Conservation (phyloP, 202 grass and related monocot species). For the Hordeum pubiflorum region DNA sequence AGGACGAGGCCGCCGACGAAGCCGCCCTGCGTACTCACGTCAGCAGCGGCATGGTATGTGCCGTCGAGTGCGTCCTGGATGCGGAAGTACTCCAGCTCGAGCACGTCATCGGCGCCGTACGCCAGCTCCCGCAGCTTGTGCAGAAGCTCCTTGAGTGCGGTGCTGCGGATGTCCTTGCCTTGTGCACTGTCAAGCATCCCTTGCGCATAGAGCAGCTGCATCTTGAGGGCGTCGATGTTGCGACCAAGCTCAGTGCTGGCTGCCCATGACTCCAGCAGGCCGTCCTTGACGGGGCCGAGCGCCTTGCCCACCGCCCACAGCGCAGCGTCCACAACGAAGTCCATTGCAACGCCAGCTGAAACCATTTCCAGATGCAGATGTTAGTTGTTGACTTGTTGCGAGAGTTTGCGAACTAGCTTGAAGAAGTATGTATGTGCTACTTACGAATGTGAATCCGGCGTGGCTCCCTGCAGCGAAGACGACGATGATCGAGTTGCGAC, state of each 20-base stretch:
- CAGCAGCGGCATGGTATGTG: background rate
- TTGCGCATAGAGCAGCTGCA: background rate
- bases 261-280: slow-evolving; percentile 24
- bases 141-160: background rate
- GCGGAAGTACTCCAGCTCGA: slow-evolving; percentile 21
- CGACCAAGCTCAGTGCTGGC: background rate
- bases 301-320: slow-evolving; percentile 18
- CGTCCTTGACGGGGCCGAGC: background rate
- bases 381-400: no score
- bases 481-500: no score
- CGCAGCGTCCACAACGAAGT: background rate
- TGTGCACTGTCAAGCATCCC: background rate
- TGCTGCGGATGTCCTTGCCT: background rate
- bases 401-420: no score
- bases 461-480: no score
- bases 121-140: slow-evolving; percentile 3
- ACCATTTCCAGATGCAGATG: no score
- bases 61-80: background rate
- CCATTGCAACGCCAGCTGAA: background rate
- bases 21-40: background rate
- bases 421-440: no score
- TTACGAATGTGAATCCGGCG: no score
- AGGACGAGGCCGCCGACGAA: background rate
- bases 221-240: slow-evolving; percentile 25
- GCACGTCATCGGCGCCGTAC: slow-evolving; percentile 19